Conservation (phyloP, 1,139 yeast genomes). For the Yamadazyma conglobata region DNA sequence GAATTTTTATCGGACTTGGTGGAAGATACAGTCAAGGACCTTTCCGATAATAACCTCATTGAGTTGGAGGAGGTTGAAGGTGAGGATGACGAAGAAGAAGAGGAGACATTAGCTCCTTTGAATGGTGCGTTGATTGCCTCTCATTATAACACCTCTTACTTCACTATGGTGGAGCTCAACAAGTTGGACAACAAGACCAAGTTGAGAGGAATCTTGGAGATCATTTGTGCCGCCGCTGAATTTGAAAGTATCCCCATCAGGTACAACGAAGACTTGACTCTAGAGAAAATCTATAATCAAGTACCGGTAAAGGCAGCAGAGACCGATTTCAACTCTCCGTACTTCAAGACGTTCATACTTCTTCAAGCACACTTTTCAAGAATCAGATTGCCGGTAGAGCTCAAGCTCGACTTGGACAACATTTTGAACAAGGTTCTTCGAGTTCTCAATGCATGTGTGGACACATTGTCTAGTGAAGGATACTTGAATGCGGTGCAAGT, state of each 20-base stretch:
- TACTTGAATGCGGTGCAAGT: slow-evolving; percentile 72
- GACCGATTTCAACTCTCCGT: slow-evolving; percentile 49
- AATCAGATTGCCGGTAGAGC: slow-evolving; percentile 49
- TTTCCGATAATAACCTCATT: slow-evolving; percentile 58
- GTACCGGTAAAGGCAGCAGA: slow-evolving; percentile 54
- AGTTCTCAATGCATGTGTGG: slow-evolving; percentile 66
- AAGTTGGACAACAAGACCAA: slow-evolving; percentile 54
- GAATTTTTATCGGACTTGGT: slow-evolving; percentile 80
- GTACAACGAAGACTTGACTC: slow-evolving; percentile 48
- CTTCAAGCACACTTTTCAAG: slow-evolving; percentile 83
- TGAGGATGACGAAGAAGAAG: slow-evolving; percentile 32
- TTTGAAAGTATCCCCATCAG: slow-evolving; percentile 64
- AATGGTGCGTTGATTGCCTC: slow-evolving; percentile 76
- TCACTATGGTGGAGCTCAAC: slow-evolving; percentile 60
- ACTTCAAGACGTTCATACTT: slow-evolving; percentile 68
- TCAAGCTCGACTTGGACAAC: slow-evolving; percentile 51
- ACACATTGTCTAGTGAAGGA: slow-evolving; percentile 78
- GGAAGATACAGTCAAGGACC: slow-evolving; percentile 66
- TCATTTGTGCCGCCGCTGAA: slow-evolving; percentile 65
- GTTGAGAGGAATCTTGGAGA: slow-evolving; percentile 62
- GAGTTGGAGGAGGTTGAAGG: slow-evolving; percentile 49
- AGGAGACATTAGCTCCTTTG: slow-evolving; percentile 51
- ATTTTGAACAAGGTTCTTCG: slow-evolving; percentile 50
- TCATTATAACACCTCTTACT: slow-evolving; percentile 61
- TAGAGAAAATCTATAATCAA: slow-evolving; percentile 47